Conservation (phyloP, 208 protist species). For the Crithidia acanthocephali region DNA sequence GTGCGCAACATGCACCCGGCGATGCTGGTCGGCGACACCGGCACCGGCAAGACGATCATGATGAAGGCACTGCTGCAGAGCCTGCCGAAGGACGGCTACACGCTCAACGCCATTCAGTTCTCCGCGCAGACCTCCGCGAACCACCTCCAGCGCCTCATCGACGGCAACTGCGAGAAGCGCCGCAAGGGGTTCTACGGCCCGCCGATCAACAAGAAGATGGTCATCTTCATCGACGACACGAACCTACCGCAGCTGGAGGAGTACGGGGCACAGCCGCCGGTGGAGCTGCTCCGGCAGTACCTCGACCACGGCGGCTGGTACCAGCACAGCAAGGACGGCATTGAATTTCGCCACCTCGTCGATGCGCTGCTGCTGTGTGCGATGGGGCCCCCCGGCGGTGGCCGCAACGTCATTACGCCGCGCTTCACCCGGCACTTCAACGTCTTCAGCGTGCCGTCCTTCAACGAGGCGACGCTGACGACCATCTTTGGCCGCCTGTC, state of each 20-base stretch:
- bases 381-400: slow-evolving; percentile 96
- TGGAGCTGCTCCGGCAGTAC: slow-evolving; percentile 97
- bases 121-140: slow-evolving; percentile 94
- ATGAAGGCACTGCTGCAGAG: slow-evolving; percentile 89
- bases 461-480: slow-evolving; percentile 89
- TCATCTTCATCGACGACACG: slow-evolving; percentile 97
- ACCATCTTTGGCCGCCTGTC: slow-evolving; percentile 94
- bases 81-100: slow-evolving; percentile 84
- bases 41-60: slow-evolving; percentile 97
- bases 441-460: slow-evolving; percentile 89
- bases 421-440: slow-evolving; percentile 97
- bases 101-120: slow-evolving; percentile 94
- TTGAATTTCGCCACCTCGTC: slow-evolving; percentile 88
- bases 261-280: slow-evolving; percentile 97
- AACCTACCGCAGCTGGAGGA: slow-evolving; percentile 96
- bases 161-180: slow-evolving; percentile 94
- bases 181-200: slow-evolving; percentile 96
- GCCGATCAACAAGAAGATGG: slow-evolving; percentile 93
- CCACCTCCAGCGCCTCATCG: slow-evolving; percentile 95
- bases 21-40: slow-evolving; percentile 94
- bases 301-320: slow-evolving; percentile 97
- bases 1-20: slow-evolving; percentile 78
- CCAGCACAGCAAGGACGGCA: slow-evolving; percentile 93
- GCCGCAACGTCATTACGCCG: slow-evolving; percentile 94
- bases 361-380: slow-evolving; percentile 94